Conservation (phyloP, 257 asterid genomes). For the Gentiana straminea region DNA sequence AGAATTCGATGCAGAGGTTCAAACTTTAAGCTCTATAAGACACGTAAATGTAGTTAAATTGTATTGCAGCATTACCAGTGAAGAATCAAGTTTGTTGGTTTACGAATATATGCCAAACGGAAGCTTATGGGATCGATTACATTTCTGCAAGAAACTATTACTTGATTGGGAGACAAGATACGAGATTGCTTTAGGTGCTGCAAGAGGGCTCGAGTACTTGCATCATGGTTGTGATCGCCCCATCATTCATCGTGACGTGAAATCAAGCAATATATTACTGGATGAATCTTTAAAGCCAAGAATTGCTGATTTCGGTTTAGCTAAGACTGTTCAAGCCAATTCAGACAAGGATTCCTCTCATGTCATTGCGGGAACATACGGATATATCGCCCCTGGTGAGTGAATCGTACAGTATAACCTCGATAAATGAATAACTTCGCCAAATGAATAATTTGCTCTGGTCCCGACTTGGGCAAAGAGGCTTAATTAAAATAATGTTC, state of each 20-base stretch:
- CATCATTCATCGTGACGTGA: slow-evolving; percentile 78
- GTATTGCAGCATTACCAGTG: slow-evolving; percentile 72
- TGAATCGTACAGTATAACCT: neutral
- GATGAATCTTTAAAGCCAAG: slow-evolving; percentile 67
- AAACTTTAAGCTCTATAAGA: slow-evolving; percentile 65
- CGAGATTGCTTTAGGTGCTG: slow-evolving; percentile 80
- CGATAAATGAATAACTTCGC: neutral
- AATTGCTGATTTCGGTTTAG: slow-evolving; percentile 88
- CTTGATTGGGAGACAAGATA: slow-evolving; percentile 75
- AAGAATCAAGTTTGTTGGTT: slow-evolving; percentile 78
- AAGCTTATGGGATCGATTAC: slow-evolving; percentile 78
- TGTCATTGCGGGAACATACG: slow-evolving; percentile 77
- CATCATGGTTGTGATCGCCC: slow-evolving; percentile 77
- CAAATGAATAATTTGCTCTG: no score
- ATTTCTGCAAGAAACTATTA: slow-evolving; percentile 30
- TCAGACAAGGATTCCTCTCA: slow-evolving; percentile 46
- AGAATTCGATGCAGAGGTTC: slow-evolving; percentile 77
- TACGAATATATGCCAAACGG: slow-evolving; percentile 94
- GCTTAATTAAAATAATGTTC: no score
- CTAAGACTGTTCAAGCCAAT: slow-evolving; percentile 48
- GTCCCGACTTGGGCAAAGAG: no score
- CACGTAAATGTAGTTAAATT: slow-evolving; percentile 84
- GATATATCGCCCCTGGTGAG: slow-evolving; percentile 92
- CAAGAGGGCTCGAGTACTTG: slow-evolving; percentile 76
- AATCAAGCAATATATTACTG: slow-evolving; percentile 85